Evolutionary conservation across 768 basidiomycete species (phyloP).

Genomic region (Tremella fuciformis): DNA sequence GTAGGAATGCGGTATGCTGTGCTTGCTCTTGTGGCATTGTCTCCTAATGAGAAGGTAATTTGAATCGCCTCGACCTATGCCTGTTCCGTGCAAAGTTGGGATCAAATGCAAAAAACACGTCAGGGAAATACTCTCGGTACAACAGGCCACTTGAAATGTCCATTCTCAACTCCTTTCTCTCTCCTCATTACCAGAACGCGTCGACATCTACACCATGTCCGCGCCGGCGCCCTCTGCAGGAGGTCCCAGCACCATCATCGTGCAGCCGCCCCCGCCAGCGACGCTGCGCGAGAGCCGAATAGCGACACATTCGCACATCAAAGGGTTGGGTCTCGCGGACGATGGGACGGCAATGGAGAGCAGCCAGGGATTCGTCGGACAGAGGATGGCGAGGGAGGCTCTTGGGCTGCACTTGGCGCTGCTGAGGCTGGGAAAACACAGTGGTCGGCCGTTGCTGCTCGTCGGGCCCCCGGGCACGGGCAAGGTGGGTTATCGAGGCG

Average conservation of each 20-base stretch:
- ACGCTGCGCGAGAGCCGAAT: constrained; percentile 46
- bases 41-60: no score
- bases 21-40: no score
- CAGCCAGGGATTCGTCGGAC: constrained; percentile 84
- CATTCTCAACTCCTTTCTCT: no score
- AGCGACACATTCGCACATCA: constrained; percentile 85
- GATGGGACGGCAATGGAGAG: constrained; percentile 75
- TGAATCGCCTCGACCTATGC: no score
- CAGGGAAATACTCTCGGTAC: no score
- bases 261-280: constrained; percentile 45
- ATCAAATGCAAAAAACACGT: no score
- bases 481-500: constrained; percentile 56
- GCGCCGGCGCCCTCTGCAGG: background rate
- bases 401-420: constrained; percentile 48
- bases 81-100: no score
- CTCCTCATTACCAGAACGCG: no score
- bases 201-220: no score
- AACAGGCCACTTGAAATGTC: no score
- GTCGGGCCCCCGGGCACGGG: constrained; percentile 97
- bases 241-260: constrained; percentile 36
- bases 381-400: constrained; percentile 76
- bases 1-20: no score
- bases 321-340: constrained; percentile 81
- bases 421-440: constrained; percentile 52
- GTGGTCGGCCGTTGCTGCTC: constrained; percentile 83